These are phyloP conservation scores for Rhodotorula graminis DNA, from an alignment of 768 basidiomycete species.

Conservation along the genomic window DNA sequence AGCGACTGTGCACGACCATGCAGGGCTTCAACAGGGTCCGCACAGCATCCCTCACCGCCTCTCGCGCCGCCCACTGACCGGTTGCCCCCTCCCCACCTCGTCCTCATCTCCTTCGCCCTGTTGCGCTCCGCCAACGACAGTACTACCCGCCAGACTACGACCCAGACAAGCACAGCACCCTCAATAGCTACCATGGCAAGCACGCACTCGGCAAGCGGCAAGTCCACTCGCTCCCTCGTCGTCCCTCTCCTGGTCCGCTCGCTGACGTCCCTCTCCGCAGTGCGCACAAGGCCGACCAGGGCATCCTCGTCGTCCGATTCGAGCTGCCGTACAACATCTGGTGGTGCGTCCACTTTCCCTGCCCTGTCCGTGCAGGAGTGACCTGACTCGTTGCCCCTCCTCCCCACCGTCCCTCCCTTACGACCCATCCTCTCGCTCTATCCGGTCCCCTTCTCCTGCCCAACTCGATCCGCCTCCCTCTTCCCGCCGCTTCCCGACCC, in stretches of 20 bases:
- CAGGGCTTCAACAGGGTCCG: constrained; percentile 63
- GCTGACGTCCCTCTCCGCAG: constrained; percentile 55
- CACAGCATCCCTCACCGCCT: too few relatives aligned
- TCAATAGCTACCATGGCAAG: constrained; percentile 58
- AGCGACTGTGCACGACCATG: constrained; percentile 30
- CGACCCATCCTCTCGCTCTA: too few relatives aligned
- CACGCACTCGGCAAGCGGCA: constrained; percentile 61
- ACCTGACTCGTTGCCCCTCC: background rate
- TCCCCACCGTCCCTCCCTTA: background rate
- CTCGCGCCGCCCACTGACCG: background rate
- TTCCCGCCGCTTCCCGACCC: constrained; percentile 2
- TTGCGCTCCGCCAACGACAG: background rate
- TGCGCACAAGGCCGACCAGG: constrained; percentile 91
- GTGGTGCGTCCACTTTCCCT: constrained; percentile 60
- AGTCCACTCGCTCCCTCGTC: background rate
- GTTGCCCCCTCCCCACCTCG: background rate
- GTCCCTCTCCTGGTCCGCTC: background rate
- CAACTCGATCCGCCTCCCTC: too few relatives aligned
- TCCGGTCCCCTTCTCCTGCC: too few relatives aligned
- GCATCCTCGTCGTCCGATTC: constrained; percentile 90
- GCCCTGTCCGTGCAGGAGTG: background rate
- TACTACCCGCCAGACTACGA: constrained; percentile 76
- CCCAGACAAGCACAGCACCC: constrained; percentile 58
- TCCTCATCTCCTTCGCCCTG: background rate
- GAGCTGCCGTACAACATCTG: constrained; percentile 95